Evolutionary conservation across 805 yeast genomes (phyloP).

Genomic region (Yarrowia sp.): DNA sequence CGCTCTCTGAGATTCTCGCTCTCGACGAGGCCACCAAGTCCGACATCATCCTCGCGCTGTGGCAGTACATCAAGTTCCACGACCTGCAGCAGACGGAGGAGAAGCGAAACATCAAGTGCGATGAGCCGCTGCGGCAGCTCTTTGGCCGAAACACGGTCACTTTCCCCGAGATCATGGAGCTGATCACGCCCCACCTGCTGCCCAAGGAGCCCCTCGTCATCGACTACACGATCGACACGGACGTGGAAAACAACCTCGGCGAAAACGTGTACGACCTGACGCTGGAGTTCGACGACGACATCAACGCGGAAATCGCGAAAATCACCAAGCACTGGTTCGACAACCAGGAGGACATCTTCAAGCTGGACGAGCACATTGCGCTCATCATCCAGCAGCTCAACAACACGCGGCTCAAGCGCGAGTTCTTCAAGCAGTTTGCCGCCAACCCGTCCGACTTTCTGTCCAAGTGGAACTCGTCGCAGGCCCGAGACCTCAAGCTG

Average conservation of each 20-base stretch:
- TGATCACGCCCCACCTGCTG: constrained; percentile 60
- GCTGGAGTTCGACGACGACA: constrained; percentile 48
- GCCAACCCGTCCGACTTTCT: constrained; percentile 76
- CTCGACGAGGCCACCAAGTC: constrained; percentile 78
- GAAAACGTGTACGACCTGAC: constrained; percentile 76
- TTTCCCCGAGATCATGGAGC: constrained; percentile 70
- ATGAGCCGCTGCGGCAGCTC: constrained; percentile 46
- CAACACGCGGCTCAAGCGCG: constrained; percentile 60
- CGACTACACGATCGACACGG: constrained; percentile 73
- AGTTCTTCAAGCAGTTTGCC: constrained; percentile 70
- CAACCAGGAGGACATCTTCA: constrained; percentile 44
- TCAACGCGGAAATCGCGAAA: constrained; percentile 40
- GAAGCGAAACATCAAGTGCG: constrained; percentile 53
- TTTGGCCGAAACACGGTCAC: constrained; percentile 54
- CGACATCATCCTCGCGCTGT: constrained; percentile 71
- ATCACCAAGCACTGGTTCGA: constrained; percentile 44
- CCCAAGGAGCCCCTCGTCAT: constrained; percentile 80
- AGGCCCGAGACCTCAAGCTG: constrained; percentile 79
- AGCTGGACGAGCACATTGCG: constrained; percentile 47
- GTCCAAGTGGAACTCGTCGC: constrained; percentile 71
- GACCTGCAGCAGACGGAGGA: constrained; percentile 59
- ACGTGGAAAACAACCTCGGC: constrained; percentile 70
- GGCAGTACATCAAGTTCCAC: constrained; percentile 74
- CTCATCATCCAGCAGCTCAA: constrained; percentile 52
- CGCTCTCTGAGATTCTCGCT: constrained; percentile 70